A percentile compares a stretch with the other conserved stretches of the same genome.
These are phyloP conservation scores for Cystofilobasidium bisporidii DNA, from an alignment of 768 basidiomycete species.

Conservation along the genomic window DNA sequence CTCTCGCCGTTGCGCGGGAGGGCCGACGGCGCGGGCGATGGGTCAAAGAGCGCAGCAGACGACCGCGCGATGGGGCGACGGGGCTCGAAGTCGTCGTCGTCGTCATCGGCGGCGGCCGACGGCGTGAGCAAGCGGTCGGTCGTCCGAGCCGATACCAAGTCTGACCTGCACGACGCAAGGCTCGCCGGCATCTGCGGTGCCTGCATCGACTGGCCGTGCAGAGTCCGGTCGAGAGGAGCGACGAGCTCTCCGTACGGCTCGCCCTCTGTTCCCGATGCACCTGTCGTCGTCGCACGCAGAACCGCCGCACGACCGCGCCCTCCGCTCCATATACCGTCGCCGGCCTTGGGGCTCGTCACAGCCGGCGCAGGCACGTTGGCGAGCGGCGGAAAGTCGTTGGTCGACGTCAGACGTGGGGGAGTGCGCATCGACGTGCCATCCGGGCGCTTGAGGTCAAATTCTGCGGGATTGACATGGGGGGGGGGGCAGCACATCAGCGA, in stretches of 20 bases:
- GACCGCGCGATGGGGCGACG: conserved; percentile 11
- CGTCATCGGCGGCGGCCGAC: neutral
- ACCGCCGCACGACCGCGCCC: neutral
- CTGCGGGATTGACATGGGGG: neutral
- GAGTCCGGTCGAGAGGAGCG: neutral
- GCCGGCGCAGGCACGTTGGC: neutral
- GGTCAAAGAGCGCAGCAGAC: conserved; percentile 15
- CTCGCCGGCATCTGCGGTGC: too few species aligned
- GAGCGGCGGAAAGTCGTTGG: conserved; percentile 22
- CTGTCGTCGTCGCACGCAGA: neutral
- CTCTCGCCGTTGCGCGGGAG: neutral
- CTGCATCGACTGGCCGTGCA: too few species aligned
- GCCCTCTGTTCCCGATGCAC: neutral
- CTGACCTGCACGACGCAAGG: too few species aligned
- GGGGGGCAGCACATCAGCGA: too few species aligned
- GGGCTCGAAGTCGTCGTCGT: conserved; percentile 24
- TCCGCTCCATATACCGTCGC: conserved; percentile 7
- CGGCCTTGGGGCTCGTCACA: neutral
- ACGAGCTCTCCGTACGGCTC: neutral
- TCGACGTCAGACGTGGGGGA: neutral
- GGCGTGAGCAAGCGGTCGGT: neutral
- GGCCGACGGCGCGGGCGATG: neutral
- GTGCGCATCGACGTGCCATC: conserved; percentile 2
- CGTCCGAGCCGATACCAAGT: neutral
- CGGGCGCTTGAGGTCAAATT: conserved; percentile 23